Evolutionary conservation across 208 protist species (phyloP), one percentile per base, ranked within the genome.

Genomic region (Trypanosoma caninum): DNA sequence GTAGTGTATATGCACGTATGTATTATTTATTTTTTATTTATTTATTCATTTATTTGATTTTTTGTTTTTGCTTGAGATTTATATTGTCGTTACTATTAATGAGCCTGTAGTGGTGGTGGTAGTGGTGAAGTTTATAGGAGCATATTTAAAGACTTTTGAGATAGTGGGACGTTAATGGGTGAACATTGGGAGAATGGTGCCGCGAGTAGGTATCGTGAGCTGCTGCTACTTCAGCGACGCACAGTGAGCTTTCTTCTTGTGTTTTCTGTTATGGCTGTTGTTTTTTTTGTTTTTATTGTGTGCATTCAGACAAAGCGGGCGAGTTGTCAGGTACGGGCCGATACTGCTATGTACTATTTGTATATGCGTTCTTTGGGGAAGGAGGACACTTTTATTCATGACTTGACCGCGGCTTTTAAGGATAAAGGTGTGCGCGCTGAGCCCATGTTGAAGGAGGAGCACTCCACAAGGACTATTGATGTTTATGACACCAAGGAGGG

Each of bases 241-340:
- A 83, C 76, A 41, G 74, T 55, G 25, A 88, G 77, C 18, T 94
- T 94, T 65, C 50, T 91, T 18, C 68, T 91, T 0, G 78, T 78
- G 13, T 89, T 91, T 47, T 78, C 80, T 30, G 80, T 89, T n/a
- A 37, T 80, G 2, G 59, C 85, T 0, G 38, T 91, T 13, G 80
- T 76, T 6, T 65, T 85, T 23, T 51, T 85, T 14, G 74, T 91
- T 37, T 67, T 76, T 6, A 73, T 91, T 14, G 74, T 82, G 3
- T 84, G 76, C 0, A 63, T 94, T 10, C 84, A 86, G 54, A 69
- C 71, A 41, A 72, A 75, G 37, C 75, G 82, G 28, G 53, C 82
- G 5, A 60, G 35, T 2, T 94, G 87, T 61, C 87, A 94, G 70
- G 71, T 79, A n/a, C 81, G 81, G 20, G 82, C 84, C 2, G 53